Conservation (phyloP, 805 yeast species). For the Candida odintsovae region DNA sequence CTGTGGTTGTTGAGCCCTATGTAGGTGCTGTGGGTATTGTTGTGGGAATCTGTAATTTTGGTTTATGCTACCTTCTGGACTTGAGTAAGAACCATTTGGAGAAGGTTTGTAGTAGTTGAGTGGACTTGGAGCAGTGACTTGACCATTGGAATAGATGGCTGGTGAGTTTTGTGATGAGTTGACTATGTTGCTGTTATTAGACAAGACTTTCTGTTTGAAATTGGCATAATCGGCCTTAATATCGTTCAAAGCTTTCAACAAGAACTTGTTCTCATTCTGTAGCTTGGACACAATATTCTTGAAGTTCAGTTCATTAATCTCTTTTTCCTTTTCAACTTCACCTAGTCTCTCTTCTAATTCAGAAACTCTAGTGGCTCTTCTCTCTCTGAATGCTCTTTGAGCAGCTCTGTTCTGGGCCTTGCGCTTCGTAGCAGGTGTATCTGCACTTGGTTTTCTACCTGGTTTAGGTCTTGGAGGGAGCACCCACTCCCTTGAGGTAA, state of each 20-base stretch:
- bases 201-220: constrained; percentile 14
- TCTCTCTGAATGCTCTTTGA: constrained; percentile 83
- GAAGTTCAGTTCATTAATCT: constrained; percentile 39
- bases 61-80: constrained; percentile 6
- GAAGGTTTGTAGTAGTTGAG: constrained; percentile 45
- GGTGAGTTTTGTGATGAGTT: constrained; percentile 16
- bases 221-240: constrained; percentile 22
- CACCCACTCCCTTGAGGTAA: constrained; percentile 70
- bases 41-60: constrained; percentile 7
- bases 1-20: neutral
- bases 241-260: constrained; percentile 26
- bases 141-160: constrained; percentile 22
- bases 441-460: constrained; percentile 56
- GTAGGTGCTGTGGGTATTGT: constrained; percentile 1
- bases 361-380: constrained; percentile 75
- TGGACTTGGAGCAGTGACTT: constrained; percentile 22
- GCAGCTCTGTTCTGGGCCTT: constrained; percentile 95
- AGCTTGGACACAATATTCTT: constrained; percentile 18
- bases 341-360: constrained; percentile 68
- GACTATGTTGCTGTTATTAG: constrained; percentile 11
- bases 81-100: constrained; percentile 27
- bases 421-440: constrained; percentile 77
- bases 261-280: constrained; percentile 29
- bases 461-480: constrained; percentile 78
- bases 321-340: constrained; percentile 63